Percentiles rank a stretch among this genome's conserved stretches.
phyloP scores from a whole-genome alignment of 75 land plant species.

The Cunninghamia lanceolata region DNA sequence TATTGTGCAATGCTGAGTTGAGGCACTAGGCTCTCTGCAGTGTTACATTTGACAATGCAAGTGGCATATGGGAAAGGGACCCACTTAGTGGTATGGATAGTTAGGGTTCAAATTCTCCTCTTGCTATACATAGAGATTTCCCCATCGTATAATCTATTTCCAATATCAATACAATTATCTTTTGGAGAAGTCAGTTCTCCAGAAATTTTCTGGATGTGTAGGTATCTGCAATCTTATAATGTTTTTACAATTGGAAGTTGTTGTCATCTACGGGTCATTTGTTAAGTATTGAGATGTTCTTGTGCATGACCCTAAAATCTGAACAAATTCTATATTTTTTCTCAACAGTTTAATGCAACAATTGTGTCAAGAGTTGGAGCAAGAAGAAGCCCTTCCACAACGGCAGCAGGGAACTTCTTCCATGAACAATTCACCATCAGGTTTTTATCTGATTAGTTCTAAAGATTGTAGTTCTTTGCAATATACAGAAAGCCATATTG shows the following conservation, averaged over 20 bases:
- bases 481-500: not conserved
- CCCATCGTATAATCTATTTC: not conserved
- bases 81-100: not conserved
- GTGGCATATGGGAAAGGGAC: not conserved
- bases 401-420: conserved; percentile 31
- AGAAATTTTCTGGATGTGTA: not conserved
- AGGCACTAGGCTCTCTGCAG: not conserved
- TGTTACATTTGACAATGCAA: not conserved
- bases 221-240: not conserved
- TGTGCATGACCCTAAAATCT: not conserved
- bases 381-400: conserved; percentile 26
- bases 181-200: not conserved
- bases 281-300: not conserved
- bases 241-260: not conserved
- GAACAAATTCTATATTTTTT: conserved; percentile 13
- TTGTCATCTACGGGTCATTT: not conserved
- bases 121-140: not conserved
- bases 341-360: conserved; percentile 54
- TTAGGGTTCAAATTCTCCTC: not conserved
- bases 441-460: conserved; percentile 18
- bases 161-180: not conserved
- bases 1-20: not conserved
- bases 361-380: conserved; percentile 50
- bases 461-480: conserved; percentile 1
- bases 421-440: conserved; percentile 34